Base-by-base conservation (phyloP, 73 alveolate species). In the Uronychia setigera region DNA sequence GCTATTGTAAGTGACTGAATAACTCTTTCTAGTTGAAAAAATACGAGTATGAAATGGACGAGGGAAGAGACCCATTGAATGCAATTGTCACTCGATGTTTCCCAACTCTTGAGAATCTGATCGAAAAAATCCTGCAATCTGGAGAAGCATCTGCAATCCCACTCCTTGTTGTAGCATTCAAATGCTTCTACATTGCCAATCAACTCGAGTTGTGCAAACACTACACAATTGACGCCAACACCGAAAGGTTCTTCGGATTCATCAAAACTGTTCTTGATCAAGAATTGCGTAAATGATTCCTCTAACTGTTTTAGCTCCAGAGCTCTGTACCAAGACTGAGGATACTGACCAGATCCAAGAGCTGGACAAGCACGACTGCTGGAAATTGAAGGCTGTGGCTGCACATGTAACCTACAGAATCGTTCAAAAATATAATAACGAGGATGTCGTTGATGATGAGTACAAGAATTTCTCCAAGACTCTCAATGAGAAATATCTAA, bases 331-430 rank as follows among this genome's bases (percentile, higher is more conserved):
- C 28, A 31, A 29, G 31, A 81, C 93, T 26, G 92, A 83, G 67
- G 93, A 84, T 60, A 31, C 74, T 78, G 87, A 83, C 28, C 92
- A 76, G 59, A 93, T 91, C 60, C 91, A 92, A 9, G 83, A 79
- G 78, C 58, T 95, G 58, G 93, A 86, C 26, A 91, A 93, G 75
- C 80, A 87, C 60, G 67, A 86, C 9, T 60, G 77, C 33, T 93
- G 98, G 98, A 90, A 90, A 59, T 77, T 87, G 32, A 93, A 93
- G 78, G 91, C 83, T 28, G 74, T 87, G 76, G 89, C 96, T 33
- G 79, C 87, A 79, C 77, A 90, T 78, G 86, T 87, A 26, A 33
- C 87, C 75, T 86, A 77, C 76, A 85, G 97, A 81, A 60, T 93
- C 76, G 80, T 91, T 35, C 77, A 82, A 27, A 93, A 93, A 60